Evolutionary conservation across 768 basidiomycete genomes (phyloP).

Genomic region (Boletus bicolor): DNA sequence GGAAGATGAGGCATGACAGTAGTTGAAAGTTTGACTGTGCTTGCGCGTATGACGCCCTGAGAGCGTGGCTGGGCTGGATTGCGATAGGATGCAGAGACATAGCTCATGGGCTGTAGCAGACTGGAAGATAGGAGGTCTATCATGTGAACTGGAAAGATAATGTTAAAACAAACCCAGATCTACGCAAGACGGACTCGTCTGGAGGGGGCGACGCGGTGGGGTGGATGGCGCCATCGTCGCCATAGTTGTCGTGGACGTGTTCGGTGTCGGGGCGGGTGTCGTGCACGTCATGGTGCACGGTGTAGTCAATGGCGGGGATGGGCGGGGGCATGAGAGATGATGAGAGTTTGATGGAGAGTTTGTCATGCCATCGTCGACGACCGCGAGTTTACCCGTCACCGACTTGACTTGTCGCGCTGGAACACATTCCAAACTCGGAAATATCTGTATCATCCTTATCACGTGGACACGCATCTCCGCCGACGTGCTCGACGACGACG

Average conservation of each 20-base stretch:
- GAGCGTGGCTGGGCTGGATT: constrained; percentile 41
- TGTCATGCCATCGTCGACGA: constrained; percentile 3
- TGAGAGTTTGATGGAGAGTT: not conserved
- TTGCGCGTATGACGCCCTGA: constrained; percentile 60
- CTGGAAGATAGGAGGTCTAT: constrained; percentile 31
- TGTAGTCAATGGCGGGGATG: not conserved
- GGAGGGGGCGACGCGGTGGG: constrained; percentile 25
- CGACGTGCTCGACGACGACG: constrained; percentile 20
- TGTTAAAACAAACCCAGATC: constrained; percentile 49
- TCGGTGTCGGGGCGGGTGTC: not conserved
- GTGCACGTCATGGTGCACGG: not conserved
- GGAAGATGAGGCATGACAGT: constrained; percentile 33
- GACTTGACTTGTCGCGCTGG: not conserved
- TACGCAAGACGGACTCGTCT: constrained; percentile 43
- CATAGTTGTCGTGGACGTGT: not conserved
- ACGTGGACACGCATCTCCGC: constrained; percentile 13
- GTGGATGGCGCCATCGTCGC: constrained; percentile 13
- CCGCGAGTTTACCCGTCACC: not conserved
- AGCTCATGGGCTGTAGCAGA: constrained; percentile 55
- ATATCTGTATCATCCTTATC: constrained; percentile 3
- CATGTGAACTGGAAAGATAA: not conserved
- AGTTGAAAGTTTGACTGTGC: constrained; percentile 63
- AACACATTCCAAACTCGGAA: constrained; percentile 1
- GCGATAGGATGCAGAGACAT: constrained; percentile 29
- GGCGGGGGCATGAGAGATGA: constrained; percentile 11